phyloP scores from a whole-genome alignment of 2,329 filamentous ascomycete species.

The Trichoderma sp. region DNA sequence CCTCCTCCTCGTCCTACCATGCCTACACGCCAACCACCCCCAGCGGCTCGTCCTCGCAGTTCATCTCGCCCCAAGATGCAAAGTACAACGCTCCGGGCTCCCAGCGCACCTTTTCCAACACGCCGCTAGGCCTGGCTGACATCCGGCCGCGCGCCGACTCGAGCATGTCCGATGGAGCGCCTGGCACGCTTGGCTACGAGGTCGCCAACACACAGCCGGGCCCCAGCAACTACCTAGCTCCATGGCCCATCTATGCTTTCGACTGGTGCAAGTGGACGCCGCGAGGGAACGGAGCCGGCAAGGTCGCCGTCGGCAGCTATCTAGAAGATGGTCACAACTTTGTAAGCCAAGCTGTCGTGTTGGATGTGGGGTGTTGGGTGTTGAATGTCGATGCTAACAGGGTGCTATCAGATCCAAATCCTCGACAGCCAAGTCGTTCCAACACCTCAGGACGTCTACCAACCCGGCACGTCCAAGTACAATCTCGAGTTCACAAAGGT shows the following conservation, averaged over 20 bases:
- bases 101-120: constrained; percentile 70
- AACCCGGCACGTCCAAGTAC: constrained; percentile 68
- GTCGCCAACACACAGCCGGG: constrained; percentile 61
- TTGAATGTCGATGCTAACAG: constrained; percentile 1
- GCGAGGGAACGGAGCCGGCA: constrained; percentile 75
- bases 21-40: constrained; percentile 65
- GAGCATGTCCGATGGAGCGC: constrained; percentile 67
- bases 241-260: constrained; percentile 93
- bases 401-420: constrained; percentile 77
- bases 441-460: constrained; percentile 65
- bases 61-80: constrained; percentile 55
- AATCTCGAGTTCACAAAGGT: constrained; percentile 88
- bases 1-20: constrained; percentile 55
- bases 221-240: constrained; percentile 90
- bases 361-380: not conserved
- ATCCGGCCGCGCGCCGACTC: constrained; percentile 86
- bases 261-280: constrained; percentile 99
- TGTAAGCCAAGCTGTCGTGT: constrained; percentile 50
- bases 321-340: constrained; percentile 98
- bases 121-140: constrained; percentile 85
- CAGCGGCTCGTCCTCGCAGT: constrained; percentile 59
- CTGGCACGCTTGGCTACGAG: constrained; percentile 63
- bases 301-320: constrained; percentile 93
- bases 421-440: constrained; percentile 79
- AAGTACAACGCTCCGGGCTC: constrained; percentile 57